Base-by-base conservation (phyloP, 805 yeast species). In the Yarrowia sp. region DNA sequence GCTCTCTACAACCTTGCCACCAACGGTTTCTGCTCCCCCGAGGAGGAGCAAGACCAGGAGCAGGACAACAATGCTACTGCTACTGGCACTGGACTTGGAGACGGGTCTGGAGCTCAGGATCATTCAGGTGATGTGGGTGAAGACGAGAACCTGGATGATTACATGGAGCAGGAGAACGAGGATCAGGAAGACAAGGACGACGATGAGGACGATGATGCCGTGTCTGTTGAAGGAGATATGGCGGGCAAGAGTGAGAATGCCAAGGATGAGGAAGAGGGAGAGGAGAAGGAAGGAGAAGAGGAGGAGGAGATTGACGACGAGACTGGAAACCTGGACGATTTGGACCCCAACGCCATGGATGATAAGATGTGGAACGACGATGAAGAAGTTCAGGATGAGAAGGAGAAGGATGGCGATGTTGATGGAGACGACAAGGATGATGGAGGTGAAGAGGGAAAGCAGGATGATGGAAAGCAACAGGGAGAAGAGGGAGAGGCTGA, bases 301-400 rank as follows among this genome's bases (percentile, higher is more conserved):
- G 81, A 75, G 1, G 87, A 89, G 51, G 96, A 90, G 2, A 72
- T 90, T 65, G 97, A 92, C 72, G 97, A 92, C 68, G 93, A 92
- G 72, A 82, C 92, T 45, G 98, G 93, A 68, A 90, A 92, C 71
- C 77, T 93, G 36, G 96, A 90, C 74, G 96, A 91, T 65, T 80
- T 88, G 68, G 98, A 92, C 79, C 97, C 97, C 1, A 90, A 92
- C 76, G 96, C 97, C 3, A 85, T 93, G 58, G 98, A 93, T 74
- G 98, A 93, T 69, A 93, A 91, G 77, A 91, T 91, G 97, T 93
- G 98, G 97, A 95, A 93, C 72, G 98, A 92, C 71, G 92, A 93
- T 73, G 89, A 88, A 11, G 82, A 86, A 65, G 91, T 87, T 14
- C 84, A 84, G 68, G 81, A 84, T 18, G 97, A 92, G 71, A 92